Evolutionary conservation across 805 yeast species (phyloP).

Genomic region (Hemisphaericaspora nanyangensis): DNA sequence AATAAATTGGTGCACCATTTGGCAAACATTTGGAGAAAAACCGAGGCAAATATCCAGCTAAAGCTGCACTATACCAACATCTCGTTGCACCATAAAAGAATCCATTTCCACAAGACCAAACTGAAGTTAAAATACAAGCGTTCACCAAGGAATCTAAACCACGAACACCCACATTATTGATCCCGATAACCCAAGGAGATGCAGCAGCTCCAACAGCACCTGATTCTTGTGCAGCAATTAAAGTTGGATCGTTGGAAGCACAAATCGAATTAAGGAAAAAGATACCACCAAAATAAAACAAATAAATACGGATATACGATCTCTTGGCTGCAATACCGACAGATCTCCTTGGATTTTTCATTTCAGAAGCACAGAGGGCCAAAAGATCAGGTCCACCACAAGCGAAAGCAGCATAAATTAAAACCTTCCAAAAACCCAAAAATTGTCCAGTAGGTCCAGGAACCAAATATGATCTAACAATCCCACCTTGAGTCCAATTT

Average conservation of each 20-base stretch:
- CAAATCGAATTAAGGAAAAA: slow-evolving; percentile 34
- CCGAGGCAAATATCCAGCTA: slow-evolving; percentile 34
- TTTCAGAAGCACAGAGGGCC: slow-evolving; percentile 37
- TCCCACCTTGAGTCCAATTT: slow-evolving; percentile 33
- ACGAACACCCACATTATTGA: slow-evolving; percentile 28
- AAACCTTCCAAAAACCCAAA: slow-evolving; percentile 30
- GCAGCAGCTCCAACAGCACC: slow-evolving; percentile 37
- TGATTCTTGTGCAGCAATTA: slow-evolving; percentile 18
- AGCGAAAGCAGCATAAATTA: slow-evolving; percentile 32
- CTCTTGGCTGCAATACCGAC: slow-evolving; percentile 33
- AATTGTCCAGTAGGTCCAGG: slow-evolving; percentile 30
- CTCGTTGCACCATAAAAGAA: slow-evolving; percentile 34
- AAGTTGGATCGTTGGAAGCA: slow-evolving; percentile 30
- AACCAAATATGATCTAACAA: slow-evolving; percentile 23
- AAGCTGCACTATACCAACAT: slow-evolving; percentile 29
- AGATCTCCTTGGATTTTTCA: slow-evolving; percentile 36
- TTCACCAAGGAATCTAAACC: slow-evolving; percentile 34
- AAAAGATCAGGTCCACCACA: slow-evolving; percentile 36
- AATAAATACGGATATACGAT: slow-evolving; percentile 30
- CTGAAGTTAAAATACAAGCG: slow-evolving; percentile 29
- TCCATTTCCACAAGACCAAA: slow-evolving; percentile 37
- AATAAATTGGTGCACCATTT: slow-evolving; percentile 34
- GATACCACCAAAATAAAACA: slow-evolving; percentile 36
- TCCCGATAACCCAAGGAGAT: slow-evolving; percentile 38
- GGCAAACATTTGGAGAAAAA: slow-evolving; percentile 28